phyloP scores from a whole-genome alignment of 1,284 basidiomycete species.

The Mycena sp. region DNA sequence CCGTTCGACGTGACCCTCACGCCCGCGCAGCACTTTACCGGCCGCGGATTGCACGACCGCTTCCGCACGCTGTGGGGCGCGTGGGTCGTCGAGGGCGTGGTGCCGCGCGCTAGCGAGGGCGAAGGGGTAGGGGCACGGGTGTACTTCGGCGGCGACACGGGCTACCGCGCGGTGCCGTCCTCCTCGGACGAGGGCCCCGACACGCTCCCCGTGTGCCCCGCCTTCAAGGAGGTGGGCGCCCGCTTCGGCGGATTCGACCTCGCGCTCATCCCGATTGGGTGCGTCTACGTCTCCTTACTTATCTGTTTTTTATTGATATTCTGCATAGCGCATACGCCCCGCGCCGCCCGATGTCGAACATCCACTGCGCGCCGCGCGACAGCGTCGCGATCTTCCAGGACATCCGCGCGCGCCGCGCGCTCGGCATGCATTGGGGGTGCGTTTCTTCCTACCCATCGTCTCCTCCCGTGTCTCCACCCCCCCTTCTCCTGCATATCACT shows the following conservation, averaged over 20 bases:
- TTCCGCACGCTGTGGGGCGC: conserved; percentile 68
- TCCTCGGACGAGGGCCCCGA: conserved; percentile 55
- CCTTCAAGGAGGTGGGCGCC: conserved; percentile 73
- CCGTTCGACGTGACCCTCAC: conserved; percentile 54
- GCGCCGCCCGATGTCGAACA: conserved; percentile 61
- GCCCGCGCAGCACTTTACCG: conserved; percentile 65
- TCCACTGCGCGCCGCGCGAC: conserved; percentile 71
- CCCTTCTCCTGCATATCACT: background rate
- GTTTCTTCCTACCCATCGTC: too few relatives aligned
- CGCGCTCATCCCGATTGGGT: conserved; percentile 75
- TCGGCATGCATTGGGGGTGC: conserved; percentile 79
- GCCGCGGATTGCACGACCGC: conserved; percentile 57
- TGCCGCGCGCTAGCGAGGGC: background rate
- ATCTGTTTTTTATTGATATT: background rate
- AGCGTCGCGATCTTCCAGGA: conserved; percentile 74
- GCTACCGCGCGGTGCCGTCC: conserved; percentile 57
- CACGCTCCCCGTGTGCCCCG: conserved; percentile 67
- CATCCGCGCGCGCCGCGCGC: conserved; percentile 61
- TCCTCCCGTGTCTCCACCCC: background rate
- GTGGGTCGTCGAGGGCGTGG: conserved; percentile 58
- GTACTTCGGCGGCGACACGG: conserved; percentile 80
- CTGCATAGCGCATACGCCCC: conserved; percentile 67
- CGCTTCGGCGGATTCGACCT: conserved; percentile 68
- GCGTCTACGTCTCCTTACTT: too few relatives aligned
- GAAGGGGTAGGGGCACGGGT: conserved; percentile 45